Conservation (phyloP, 2,329 filamentous ascomycete genomes). For the Hymenoscyphus linearis region DNA sequence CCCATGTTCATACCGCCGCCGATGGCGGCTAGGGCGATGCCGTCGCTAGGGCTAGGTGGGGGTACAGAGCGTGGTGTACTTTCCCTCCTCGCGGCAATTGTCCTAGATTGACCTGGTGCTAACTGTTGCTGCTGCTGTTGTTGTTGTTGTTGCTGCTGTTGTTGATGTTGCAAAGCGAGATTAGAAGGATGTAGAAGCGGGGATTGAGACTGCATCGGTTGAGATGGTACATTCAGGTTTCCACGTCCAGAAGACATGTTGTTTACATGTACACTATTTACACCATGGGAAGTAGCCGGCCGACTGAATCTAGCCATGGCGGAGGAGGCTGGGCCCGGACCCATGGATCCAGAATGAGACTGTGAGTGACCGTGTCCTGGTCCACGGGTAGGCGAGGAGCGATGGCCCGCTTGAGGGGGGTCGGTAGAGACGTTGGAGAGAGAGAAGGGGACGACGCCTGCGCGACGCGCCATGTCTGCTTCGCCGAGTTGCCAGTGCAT, state of each 20-base stretch:
- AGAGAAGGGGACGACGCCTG: slow-evolving; percentile 82
- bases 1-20: slow-evolving; percentile 22
- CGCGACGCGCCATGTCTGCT: slow-evolving; percentile 86
- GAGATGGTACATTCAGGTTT: neutral
- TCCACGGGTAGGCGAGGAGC: slow-evolving; percentile 38
- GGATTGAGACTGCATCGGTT: too few relatives aligned
- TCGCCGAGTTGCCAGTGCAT: slow-evolving; percentile 99
- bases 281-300: slow-evolving; percentile 20
- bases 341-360: slow-evolving; percentile 23
- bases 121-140: neutral
- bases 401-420: slow-evolving; percentile 33
- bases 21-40: slow-evolving; percentile 30
- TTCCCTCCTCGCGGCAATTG: slow-evolving; percentile 30
- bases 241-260: slow-evolving; percentile 14
- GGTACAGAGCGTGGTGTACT: slow-evolving; percentile 31
- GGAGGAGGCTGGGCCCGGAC: slow-evolving; percentile 2
- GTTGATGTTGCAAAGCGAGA: too few relatives aligned
- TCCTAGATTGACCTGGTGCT: slow-evolving; percentile 18
- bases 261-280: too few relatives aligned
- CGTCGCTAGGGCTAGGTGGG: slow-evolving; percentile 36
- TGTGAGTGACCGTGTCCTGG: slow-evolving; percentile 29
- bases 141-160: neutral
- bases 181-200: too few relatives aligned
- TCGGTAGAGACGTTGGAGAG: slow-evolving; percentile 54
- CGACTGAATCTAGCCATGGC: slow-evolving; percentile 21